These are phyloP conservation scores for Saccharomyces hybrid DNA, from an alignment of 1,139 yeast species.

Conservation along the genomic window DNA sequence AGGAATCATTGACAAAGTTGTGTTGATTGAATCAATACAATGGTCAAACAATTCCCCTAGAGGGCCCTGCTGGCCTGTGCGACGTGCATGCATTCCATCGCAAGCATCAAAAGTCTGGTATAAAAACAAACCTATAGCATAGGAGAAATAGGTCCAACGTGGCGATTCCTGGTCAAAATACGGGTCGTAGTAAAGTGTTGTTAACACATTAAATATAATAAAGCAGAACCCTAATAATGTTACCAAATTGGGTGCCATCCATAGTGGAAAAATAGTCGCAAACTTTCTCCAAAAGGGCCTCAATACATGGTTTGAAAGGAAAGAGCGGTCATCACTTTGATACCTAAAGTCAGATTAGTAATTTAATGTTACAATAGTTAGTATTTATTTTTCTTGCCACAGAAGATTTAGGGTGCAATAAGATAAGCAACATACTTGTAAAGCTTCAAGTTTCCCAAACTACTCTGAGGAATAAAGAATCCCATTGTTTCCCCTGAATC, in stretches of 20 bases:
- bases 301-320: conserved; percentile 63
- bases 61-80: conserved; percentile 93
- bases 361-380: not conserved
- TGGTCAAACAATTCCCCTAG: conserved; percentile 92
- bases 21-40: conserved; percentile 84
- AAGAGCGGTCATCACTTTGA: conserved; percentile 73
- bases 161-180: conserved; percentile 53
- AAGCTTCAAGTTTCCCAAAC: conserved; percentile 53
- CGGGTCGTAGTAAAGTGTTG: conserved; percentile 72
- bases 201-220: conserved; percentile 52
- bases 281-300: conserved; percentile 68
- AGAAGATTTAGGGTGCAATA: not conserved
- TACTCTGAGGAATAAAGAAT: conserved; percentile 54
- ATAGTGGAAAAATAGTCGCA: conserved; percentile 66
- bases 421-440: conserved; percentile 46
- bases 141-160: conserved; percentile 72
- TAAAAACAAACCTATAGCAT: conserved; percentile 77
- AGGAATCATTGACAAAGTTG: conserved; percentile 68
- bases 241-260: conserved; percentile 85
- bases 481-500: conserved; percentile 45
- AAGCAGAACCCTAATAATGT: conserved; percentile 73
- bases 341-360: conserved; percentile 30
- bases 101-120: conserved; percentile 96
- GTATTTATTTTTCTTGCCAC: not conserved
- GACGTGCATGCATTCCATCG: conserved; percentile 87